Base-by-base conservation (phyloP, 768 basidiomycete species). In the Pisolithus tinctorius region DNA sequence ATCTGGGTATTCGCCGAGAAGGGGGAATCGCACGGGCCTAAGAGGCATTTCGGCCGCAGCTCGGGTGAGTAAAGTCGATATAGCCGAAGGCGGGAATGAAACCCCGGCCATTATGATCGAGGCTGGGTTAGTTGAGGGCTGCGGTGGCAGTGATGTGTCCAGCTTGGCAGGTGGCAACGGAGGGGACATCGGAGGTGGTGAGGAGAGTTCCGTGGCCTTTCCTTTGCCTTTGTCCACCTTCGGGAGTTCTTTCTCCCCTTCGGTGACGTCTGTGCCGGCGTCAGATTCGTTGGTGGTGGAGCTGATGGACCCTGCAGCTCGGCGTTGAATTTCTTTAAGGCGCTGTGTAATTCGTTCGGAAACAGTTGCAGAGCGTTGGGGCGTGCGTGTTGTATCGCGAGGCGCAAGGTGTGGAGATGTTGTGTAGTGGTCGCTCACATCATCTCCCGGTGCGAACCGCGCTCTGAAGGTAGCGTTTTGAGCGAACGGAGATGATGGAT, bases 211-310 rank as follows among this genome's bases (percentile, higher is more conserved):
- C 38, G 79, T 60, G 25, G 79, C 81, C 61, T 80, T 85, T 54
- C 83, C 82, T 66, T 90, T 91, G 51, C 88, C 90, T 65, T 93
- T 92, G 74, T 92, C 88, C n/a, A 86, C 65, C 60, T 80, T 88
- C 7, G 79, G 74, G 0, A 48, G 26, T 4, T 69, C 60, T 38
- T 73, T 71, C 46, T 71, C 68, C 17, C 68, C 70, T 1, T 64
- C 55, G 4, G 63, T 60, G 6, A 65, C 60, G 26, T 65, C 69
- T 27, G 27, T 51, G 29, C 49, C 44, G 16, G 45, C 25, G 36
- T 68, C 62, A 4, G 54, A 50, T 26, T 66, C 60, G 43, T 34
- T 34, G 13, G 55, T 51, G 41, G 66, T 57, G 38, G 71, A 60
- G 39, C 64, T 40, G 23, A 73, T 27, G 7, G 64, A 50, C 37